A percentile compares a stretch with the other conserved stretches of the same genome.
phyloP scores from a whole-genome alignment of 768 basidiomycete genomes.

The Lactifluus echinatus region DNA sequence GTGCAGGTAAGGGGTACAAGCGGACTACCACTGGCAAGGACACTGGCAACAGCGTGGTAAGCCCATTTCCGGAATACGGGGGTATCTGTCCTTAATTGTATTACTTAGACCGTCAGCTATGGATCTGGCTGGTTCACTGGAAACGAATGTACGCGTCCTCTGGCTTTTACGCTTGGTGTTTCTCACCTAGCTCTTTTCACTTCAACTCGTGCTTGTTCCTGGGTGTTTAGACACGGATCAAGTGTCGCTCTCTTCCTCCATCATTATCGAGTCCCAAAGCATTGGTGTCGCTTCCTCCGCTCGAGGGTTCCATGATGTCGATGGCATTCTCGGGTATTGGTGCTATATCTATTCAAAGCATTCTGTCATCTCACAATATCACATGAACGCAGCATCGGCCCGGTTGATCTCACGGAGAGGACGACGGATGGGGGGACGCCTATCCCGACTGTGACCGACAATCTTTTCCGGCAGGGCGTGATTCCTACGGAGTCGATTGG shows the following conservation, averaged over 20 bases:
- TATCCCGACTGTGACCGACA: conserved; percentile 52
- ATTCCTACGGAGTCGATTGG: conserved; percentile 41
- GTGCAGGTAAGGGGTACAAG: conserved; percentile 39
- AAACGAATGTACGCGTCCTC: conserved; percentile 22
- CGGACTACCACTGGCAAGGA: conserved; percentile 38
- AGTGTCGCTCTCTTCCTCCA: conserved; percentile 7
- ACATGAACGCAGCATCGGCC: conserved; percentile 34
- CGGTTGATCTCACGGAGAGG: conserved; percentile 39
- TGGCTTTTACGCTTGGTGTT: conserved; percentile 24
- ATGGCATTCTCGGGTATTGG: conserved; percentile 44
- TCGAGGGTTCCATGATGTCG: conserved; percentile 29
- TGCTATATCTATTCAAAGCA: background rate
- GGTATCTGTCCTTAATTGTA: conserved; percentile 39
- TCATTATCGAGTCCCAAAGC: conserved; percentile 26
- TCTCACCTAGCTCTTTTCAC: background rate
- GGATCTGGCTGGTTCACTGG: conserved; percentile 16
- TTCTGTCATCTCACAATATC: background rate
- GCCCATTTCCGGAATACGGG: conserved; percentile 19
- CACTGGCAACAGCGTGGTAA: conserved; percentile 30
- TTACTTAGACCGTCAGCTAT: conserved; percentile 25
- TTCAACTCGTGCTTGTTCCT: background rate
- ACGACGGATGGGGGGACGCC: conserved; percentile 33
- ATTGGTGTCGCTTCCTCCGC: conserved; percentile 31
- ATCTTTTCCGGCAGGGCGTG: conserved; percentile 38
- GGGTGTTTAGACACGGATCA: conserved; percentile 21